These are phyloP conservation scores for Colletotrichum tanaceti DNA, from an alignment of 2,329 filamentous ascomycete genomes.

Conservation along the genomic window DNA sequence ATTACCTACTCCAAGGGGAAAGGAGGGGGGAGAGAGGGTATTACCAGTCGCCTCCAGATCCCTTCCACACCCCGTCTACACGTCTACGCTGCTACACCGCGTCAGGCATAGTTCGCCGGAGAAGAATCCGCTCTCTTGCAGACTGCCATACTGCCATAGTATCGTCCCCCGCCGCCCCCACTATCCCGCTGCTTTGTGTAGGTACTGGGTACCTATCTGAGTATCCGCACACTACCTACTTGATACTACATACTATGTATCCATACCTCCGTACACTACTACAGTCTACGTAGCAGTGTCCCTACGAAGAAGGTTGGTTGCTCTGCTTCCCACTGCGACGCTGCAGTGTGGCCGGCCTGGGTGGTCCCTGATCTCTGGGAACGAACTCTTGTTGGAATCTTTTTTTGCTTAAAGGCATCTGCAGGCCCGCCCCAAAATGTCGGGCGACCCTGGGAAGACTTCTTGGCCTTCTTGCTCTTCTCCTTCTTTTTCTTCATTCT, in stretches of 20 bases:
- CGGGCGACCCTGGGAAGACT: not conserved
- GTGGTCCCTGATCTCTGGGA: constrained; percentile 38
- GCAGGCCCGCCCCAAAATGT: too few species aligned
- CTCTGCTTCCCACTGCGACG: constrained; percentile 18
- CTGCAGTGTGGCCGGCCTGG: constrained; percentile 28
- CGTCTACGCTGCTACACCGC: constrained; percentile 8
- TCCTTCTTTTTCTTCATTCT: not conserved
- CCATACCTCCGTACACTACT: too few species aligned
- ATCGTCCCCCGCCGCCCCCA: constrained; percentile 21
- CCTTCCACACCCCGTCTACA: constrained; percentile 3
- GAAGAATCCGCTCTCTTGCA: constrained; percentile 33
- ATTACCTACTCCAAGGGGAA: not conserved
- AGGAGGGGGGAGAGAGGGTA: not conserved
- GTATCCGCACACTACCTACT: too few species aligned
- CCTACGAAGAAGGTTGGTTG: not conserved
- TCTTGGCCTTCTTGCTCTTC: constrained; percentile 1
- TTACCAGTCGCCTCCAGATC: constrained; percentile 22
- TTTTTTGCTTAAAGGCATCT: constrained; percentile 35
- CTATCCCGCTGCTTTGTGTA: not conserved
- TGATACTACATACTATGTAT: too few species aligned
- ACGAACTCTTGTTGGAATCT: constrained; percentile 14
- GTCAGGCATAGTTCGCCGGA: not conserved
- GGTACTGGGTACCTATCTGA: too few species aligned
- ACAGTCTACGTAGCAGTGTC: too few species aligned
- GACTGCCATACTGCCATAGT: too few species aligned